These are phyloP conservation scores for Penicillium antarcticum DNA, from an alignment of 495 filamentous ascomycete species.

Conservation along the genomic window DNA sequence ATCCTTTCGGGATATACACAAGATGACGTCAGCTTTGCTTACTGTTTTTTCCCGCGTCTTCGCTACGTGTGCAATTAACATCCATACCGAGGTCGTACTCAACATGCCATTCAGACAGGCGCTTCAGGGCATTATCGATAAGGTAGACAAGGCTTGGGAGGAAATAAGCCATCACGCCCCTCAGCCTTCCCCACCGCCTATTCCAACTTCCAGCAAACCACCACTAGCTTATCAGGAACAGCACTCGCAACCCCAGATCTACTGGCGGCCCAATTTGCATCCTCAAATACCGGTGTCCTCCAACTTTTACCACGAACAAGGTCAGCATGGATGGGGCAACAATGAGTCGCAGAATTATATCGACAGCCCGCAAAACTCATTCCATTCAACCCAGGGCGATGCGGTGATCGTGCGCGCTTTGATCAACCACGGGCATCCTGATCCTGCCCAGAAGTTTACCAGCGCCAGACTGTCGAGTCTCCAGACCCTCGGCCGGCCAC, in stretches of 20 bases:
- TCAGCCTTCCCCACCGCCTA: slow-evolving; percentile 14
- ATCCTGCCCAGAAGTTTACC: slow-evolving; percentile 24
- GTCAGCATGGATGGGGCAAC: slow-evolving; percentile 29
- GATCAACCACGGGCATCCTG: slow-evolving; percentile 24
- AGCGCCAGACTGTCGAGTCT: slow-evolving; percentile 25
- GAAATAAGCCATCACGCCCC: slow-evolving; percentile 13
- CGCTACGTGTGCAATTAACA: slow-evolving; percentile 7
- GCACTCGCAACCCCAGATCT: slow-evolving; percentile 25
- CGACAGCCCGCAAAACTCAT: slow-evolving; percentile 26
- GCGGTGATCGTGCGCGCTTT: slow-evolving; percentile 26
- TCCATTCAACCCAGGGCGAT: slow-evolving; percentile 28
- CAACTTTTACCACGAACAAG: slow-evolving; percentile 23
- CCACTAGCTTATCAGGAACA: slow-evolving; percentile 19
- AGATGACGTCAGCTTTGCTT: slow-evolving; percentile 24
- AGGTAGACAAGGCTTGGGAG: slow-evolving; percentile 26
- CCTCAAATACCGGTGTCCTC: slow-evolving; percentile 21
- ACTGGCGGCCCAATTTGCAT: slow-evolving; percentile 25
- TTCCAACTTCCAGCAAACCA: slow-evolving; percentile 26
- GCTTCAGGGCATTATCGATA: slow-evolving; percentile 22
- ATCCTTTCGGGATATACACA: slow-evolving; percentile 5
- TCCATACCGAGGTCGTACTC: slow-evolving; percentile 15
- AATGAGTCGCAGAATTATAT: slow-evolving; percentile 27
- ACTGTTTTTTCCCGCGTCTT: slow-evolving; percentile 9
- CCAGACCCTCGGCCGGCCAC: slow-evolving; percentile 22
- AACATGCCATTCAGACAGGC: slow-evolving; percentile 30